These are phyloP conservation scores for Chaetomium globosum DNA, from an alignment of 2,329 filamentous ascomycete genomes.

Conservation along the genomic window DNA sequence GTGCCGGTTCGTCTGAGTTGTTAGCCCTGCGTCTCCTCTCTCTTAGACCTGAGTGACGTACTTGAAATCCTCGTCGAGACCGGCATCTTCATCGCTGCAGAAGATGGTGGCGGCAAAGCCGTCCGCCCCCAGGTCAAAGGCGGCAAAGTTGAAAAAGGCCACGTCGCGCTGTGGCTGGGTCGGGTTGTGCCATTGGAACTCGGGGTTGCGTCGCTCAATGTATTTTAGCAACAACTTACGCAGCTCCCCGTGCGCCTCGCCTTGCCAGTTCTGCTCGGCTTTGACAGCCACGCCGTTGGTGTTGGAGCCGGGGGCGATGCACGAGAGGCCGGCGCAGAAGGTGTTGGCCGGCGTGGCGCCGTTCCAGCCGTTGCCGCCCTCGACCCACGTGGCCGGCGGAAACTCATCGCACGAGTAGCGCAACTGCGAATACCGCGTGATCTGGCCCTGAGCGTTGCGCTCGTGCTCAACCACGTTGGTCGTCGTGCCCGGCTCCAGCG, in stretches of 20 bases:
- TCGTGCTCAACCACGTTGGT: too few relatives aligned
- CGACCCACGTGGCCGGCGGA: slow-evolving; percentile 38
- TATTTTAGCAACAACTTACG: neutral
- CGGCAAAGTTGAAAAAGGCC: slow-evolving; percentile 4
- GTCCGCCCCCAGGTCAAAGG: neutral
- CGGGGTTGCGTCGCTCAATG: neutral
- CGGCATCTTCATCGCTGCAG: neutral
- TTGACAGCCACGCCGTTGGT: slow-evolving; percentile 15
- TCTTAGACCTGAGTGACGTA: slow-evolving; percentile 7
- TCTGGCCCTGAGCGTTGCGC: slow-evolving; percentile 3
- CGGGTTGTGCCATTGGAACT: neutral
- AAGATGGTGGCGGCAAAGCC: slow-evolving; percentile 3
- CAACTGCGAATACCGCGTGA: slow-evolving; percentile 28
- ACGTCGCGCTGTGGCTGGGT: neutral
- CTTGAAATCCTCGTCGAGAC: too few relatives aligned
- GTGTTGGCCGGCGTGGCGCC: slow-evolving; percentile 15
- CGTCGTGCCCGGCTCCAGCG: slow-evolving; percentile 28
- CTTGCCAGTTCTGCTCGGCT: slow-evolving; percentile 31
- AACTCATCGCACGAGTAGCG: slow-evolving; percentile 41
- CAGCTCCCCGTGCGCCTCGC: neutral
- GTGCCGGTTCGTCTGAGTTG: too few relatives aligned
- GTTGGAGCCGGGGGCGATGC: slow-evolving; percentile 10
- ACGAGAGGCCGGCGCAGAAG: slow-evolving; percentile 30
- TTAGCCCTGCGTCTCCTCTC: neutral
- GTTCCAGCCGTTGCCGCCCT: slow-evolving; percentile 34